phyloP scores from a whole-genome alignment of 78 protist genomes.

The Diacronema lutheri region DNA sequence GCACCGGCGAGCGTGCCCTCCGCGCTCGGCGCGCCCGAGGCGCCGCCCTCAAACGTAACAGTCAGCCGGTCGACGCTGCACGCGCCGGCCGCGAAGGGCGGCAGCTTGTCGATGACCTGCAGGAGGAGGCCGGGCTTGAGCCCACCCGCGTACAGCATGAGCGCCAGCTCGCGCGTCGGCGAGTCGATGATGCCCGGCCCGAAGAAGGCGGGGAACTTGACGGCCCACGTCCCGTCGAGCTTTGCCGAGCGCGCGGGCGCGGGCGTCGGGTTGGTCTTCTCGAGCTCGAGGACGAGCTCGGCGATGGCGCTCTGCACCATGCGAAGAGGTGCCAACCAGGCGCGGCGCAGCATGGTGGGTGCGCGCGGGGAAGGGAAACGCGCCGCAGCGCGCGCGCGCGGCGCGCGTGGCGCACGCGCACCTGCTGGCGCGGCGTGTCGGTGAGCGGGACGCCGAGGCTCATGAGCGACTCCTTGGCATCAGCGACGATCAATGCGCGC shows the following conservation, averaged over 20 bases:
- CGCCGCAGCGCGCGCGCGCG: no score
- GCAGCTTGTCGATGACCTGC: constrained; percentile 1
- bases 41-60: not conserved
- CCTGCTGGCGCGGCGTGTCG: no score
- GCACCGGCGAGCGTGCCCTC: no score
- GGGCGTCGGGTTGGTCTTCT: not conserved
- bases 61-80: not conserved
- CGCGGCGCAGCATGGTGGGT: no score
- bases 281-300: not conserved
- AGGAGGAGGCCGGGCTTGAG: not conserved
- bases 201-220: not conserved
- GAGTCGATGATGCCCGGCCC: not conserved
- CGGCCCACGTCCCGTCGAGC: not conserved
- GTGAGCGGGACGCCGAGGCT: no score
- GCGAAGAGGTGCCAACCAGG: no score
- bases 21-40: no score
- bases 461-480: no score
- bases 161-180: constrained; percentile 17
- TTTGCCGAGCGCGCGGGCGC: not conserved
- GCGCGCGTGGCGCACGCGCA: no score
- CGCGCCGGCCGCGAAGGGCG: not conserved
- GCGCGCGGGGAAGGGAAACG: no score
- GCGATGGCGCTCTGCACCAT: no score
- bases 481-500: no score
- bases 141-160: not conserved